phyloP scores from a whole-genome alignment of 345 rosid species.

The Aethionema arabicum region DNA sequence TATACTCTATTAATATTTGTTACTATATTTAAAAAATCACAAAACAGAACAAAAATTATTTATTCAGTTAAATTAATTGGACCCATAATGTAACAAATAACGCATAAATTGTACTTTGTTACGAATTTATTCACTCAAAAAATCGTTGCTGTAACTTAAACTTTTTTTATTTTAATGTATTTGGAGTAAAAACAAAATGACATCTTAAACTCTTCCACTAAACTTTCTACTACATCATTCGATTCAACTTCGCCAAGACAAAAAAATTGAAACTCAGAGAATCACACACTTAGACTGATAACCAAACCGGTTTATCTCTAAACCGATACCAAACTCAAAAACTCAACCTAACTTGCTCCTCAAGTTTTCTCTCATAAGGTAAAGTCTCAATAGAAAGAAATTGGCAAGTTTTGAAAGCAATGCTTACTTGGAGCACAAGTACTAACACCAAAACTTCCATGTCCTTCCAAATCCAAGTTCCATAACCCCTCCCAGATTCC shows the following conservation, averaged over 20 bases:
- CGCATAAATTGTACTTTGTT: too few relatives aligned
- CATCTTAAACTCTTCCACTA: background rate
- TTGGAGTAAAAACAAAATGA: too few relatives aligned
- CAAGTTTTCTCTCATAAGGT: conserved; percentile 20
- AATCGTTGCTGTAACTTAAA: too few relatives aligned
- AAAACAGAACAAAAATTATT: too few relatives aligned
- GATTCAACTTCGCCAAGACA: background rate
- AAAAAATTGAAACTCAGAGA: conserved; percentile 10
- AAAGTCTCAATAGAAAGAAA: conserved; percentile 48
- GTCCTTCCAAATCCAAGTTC: conserved; percentile 61
- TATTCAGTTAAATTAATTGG: too few relatives aligned
- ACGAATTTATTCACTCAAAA: too few relatives aligned
- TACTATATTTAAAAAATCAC: too few relatives aligned
- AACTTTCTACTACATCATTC: conserved; percentile 19
- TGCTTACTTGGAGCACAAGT: conserved; percentile 45
- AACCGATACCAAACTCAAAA: conserved; percentile 11
- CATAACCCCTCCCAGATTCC: conserved; percentile 72
- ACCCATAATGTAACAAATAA: too few relatives aligned
- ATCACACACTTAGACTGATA: conserved; percentile 23
- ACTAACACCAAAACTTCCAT: conserved; percentile 41
- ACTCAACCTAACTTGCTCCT: conserved; percentile 30
- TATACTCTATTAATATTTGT: too few relatives aligned
- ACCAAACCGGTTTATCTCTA: conserved; percentile 6
- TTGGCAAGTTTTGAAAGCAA: conserved; percentile 41
- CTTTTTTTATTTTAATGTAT: background rate